Base-by-base conservation (phyloP, 495 filamentous ascomycete genomes). In the Neurospora sp. region DNA sequence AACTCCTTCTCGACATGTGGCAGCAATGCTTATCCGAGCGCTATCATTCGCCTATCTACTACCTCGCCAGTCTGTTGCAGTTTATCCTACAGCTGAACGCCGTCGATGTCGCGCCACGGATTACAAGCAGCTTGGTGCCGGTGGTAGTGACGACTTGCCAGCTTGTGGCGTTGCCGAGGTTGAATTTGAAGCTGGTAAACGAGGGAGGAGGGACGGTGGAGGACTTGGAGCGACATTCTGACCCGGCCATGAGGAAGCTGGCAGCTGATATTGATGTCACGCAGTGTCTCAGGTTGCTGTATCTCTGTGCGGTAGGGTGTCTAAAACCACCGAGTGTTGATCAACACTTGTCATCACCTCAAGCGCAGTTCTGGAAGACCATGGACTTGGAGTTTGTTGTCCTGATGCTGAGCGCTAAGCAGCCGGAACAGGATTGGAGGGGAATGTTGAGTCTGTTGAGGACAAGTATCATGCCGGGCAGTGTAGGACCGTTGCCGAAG, bases 321-420 rank as follows among this genome's bases (percentile, higher is more conserved):
- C 70, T 81, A 7, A 77, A 78, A 6, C 72, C 73, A 0, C 42
- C 72, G 1, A 24, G 38, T 7, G 71, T 71, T 10, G 72, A 74
- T 42, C 42, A 75, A 6, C 70, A 71, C 28, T 9, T 34, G 54
- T 4, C 28, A 34, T 75, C 78, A 1, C 80, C 82, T 19, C 80
- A 77, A 5, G 71, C 75, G 5, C 71, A 81, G 39, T 85, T 86
- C 71, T 87, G 85, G 85, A 78, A 77, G 70, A 78, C 77, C 31
- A 81, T 87, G 17, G 81, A 84, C n/a, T 76, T 84, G 5, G 81
- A 86, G n/a, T 85, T 86, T 70, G 79, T 85, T 21, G 78, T 85
- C 66, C 70, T 82, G 54, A 80, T 85, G 71, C 79, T 87, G 3
- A 83, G 79, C 19, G 81, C 81, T 19, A 86, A 84, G 66, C 84